Conservation (phyloP, 2,329 filamentous ascomycete genomes). For the Colletotrichum godetiae region DNA sequence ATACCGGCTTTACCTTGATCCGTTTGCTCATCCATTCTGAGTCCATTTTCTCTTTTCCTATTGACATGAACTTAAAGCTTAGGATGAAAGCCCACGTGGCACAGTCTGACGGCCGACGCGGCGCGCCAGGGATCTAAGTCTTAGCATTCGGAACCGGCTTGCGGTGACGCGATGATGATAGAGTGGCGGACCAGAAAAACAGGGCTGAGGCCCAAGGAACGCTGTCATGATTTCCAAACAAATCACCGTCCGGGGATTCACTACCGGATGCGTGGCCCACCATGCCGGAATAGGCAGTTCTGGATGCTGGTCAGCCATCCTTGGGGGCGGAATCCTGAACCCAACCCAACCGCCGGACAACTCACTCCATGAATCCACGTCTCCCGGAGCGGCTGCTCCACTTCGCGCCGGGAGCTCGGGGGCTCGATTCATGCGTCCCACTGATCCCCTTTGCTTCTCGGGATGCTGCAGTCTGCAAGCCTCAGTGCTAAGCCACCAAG, state of each 20-base stretch:
- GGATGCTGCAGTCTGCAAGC: slow-evolving; percentile 13
- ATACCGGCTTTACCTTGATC: not conserved
- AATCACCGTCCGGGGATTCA: not conserved
- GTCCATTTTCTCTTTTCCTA: not conserved
- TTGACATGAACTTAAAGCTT: not conserved
- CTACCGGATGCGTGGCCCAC: slow-evolving; percentile 2
- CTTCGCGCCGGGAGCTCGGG: slow-evolving; percentile 9
- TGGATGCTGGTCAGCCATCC: not conserved
- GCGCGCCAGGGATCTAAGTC: not conserved
- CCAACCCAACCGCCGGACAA: not conserved
- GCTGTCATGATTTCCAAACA: not conserved
- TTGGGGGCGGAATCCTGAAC: not conserved
- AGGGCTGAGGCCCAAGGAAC: slow-evolving; percentile 7
- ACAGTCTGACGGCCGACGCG: not conserved
- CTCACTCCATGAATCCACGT: slow-evolving; percentile 1
- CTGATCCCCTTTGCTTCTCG: slow-evolving; percentile 27
- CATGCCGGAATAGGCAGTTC: slow-evolving; percentile 11
- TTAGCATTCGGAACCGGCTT: not conserved
- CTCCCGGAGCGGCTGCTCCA: slow-evolving; percentile 1
- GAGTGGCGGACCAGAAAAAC: slow-evolving; percentile 14
- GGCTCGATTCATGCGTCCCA: not conserved
- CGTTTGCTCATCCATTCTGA: not conserved
- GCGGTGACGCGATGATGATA: slow-evolving; percentile 30
- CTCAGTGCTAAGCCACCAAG: not conserved
- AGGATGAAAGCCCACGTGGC: slow-evolving; percentile 5